phyloP scores from a whole-genome alignment of 257 asterid genomes.

The Nicotiana paniculata region DNA sequence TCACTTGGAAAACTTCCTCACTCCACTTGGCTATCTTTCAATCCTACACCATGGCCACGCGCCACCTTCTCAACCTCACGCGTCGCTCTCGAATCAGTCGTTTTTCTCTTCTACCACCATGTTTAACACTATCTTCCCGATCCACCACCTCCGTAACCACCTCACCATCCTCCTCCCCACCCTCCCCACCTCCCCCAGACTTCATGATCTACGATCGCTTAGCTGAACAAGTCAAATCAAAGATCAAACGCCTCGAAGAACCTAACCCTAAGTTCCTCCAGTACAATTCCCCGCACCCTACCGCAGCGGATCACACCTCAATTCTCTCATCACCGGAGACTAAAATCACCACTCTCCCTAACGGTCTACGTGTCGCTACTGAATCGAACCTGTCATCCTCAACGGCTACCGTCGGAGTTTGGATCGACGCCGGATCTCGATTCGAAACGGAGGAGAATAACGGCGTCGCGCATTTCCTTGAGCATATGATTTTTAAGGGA shows the following conservation, averaged over 20 bases:
- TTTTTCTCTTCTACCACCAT: slow-evolving; percentile 13
- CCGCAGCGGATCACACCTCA: slow-evolving; percentile 41
- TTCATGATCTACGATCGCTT: slow-evolving; percentile 82
- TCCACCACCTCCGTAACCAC: slow-evolving; percentile 47
- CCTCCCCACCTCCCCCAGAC: slow-evolving; percentile 63
- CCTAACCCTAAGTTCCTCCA: slow-evolving; percentile 64
- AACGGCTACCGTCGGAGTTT: slow-evolving; percentile 90
- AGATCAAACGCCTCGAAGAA: slow-evolving; percentile 48
- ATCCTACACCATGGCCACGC: slow-evolving; percentile 39
- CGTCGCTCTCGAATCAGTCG: slow-evolving; percentile 32
- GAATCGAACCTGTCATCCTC: slow-evolving; percentile 56
- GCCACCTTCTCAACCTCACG: slow-evolving; percentile 55
- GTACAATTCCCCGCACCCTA: slow-evolving; percentile 66
- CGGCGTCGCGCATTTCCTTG: slow-evolving; percentile 92
- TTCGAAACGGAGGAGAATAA: slow-evolving; percentile 72
- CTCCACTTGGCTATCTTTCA: neutral
- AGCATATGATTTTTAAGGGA: slow-evolving; percentile 96
- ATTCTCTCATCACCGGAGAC: slow-evolving; percentile 73
- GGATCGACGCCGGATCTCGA: slow-evolving; percentile 92
- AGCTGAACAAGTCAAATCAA: slow-evolving; percentile 64
- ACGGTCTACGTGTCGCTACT: slow-evolving; percentile 83
- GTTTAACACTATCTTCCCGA: slow-evolving; percentile 20
- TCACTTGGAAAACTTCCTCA: neutral
- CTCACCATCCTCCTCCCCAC: slow-evolving; percentile 18
- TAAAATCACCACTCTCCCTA: slow-evolving; percentile 79